Percentiles rank a stretch among this genome's conserved stretches.
Conservation (phyloP, 139 green algal genomes). For the Closterium sp. region DNA sequence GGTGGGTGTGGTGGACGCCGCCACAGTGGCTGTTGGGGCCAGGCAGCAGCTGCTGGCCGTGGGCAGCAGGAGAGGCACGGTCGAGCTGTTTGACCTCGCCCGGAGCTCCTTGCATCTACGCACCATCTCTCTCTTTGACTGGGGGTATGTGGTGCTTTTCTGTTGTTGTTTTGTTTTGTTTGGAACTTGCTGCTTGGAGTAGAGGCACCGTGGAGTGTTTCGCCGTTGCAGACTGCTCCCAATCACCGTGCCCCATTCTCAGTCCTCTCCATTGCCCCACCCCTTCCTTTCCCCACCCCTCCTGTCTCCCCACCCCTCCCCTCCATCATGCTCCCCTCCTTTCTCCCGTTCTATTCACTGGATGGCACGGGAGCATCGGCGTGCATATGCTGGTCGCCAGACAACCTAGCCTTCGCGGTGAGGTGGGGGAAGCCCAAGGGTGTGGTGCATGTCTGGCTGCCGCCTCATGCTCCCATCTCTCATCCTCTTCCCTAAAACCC, state of each 20-base stretch:
- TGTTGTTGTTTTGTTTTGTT: too few relatives aligned
- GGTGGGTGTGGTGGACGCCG: constrained; percentile 29
- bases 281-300: too few relatives aligned
- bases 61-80: constrained; percentile 22
- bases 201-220: too few relatives aligned
- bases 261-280: too few relatives aligned
- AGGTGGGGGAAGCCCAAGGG: constrained; percentile 37
- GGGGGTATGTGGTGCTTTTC: constrained; percentile 38
- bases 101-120: constrained; percentile 18
- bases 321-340: too few relatives aligned
- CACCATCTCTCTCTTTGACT: constrained; percentile 44
- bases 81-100: constrained; percentile 46
- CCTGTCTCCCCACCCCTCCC: too few relatives aligned
- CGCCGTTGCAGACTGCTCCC: too few relatives aligned
- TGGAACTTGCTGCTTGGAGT: too few relatives aligned
- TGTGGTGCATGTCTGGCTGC: constrained; percentile 53
- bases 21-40: constrained; percentile 8
- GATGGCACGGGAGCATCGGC: constrained; percentile 45
- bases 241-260: too few relatives aligned
- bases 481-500: too few relatives aligned
- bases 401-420: constrained; percentile 42
- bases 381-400: constrained; percentile 43
- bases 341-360: constrained; percentile 18
- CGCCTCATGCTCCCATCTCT: too few relatives aligned
- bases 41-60: constrained; percentile 44